Evolutionary conservation across 164 flowering plant genomes (phyloP).

Genomic region (Liquidambar formosana): DNA sequence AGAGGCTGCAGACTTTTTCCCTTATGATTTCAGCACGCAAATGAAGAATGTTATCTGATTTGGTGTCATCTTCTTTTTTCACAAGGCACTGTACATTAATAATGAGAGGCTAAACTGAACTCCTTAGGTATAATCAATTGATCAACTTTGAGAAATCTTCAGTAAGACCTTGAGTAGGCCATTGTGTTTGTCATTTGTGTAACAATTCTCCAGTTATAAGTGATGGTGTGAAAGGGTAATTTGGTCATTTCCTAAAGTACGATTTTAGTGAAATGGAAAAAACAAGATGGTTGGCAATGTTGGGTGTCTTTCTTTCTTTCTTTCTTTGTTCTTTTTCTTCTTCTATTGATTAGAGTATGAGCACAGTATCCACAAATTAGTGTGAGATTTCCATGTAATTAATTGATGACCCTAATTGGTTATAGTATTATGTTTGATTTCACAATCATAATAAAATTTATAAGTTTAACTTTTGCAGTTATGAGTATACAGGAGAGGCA

Average conservation of each 20-base stretch:
- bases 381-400: background rate
- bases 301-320: background rate
- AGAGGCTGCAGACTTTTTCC: no score
- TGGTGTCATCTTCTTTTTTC: no score
- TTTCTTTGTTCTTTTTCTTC: background rate
- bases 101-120: background rate
- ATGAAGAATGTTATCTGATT: no score
- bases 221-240: background rate
- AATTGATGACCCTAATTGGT: background rate
- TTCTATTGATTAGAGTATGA: background rate
- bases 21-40: no score
- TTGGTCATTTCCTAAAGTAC: background rate
- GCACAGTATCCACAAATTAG: background rate
- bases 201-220: background rate
- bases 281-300: background rate
- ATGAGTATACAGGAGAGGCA: constrained; percentile 35
- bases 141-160: background rate
- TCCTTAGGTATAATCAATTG: background rate
- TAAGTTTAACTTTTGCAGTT: constrained; percentile 29
- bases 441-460: no score
- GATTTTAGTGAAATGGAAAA: background rate
- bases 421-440: background rate
- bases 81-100: background rate
- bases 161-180: background rate
- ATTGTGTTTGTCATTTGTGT: background rate